phyloP scores from a whole-genome alignment of 345 rosid genomes.

The Lepidium didymum region DNA sequence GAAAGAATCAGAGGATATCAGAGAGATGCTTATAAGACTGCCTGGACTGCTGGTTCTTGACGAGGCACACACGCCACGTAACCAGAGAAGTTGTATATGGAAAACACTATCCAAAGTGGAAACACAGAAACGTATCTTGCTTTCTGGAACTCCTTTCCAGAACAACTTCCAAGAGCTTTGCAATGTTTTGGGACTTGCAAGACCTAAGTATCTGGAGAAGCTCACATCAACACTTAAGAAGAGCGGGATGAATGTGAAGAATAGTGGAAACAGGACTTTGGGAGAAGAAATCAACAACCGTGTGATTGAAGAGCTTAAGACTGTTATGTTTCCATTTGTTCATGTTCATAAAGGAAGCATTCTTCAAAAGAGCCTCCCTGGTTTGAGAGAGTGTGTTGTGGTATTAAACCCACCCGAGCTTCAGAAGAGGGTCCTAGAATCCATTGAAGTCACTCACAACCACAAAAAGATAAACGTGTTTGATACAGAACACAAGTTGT shows the following conservation, averaged over 20 bases:
- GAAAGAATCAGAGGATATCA: slow-evolving; percentile 21
- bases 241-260: slow-evolving; percentile 22
- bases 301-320: slow-evolving; percentile 28
- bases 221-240: background rate
- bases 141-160: slow-evolving; percentile 89
- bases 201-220: slow-evolving; percentile 24
- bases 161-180: slow-evolving; percentile 67
- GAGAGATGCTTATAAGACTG: slow-evolving; percentile 33
- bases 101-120: slow-evolving; percentile 43
- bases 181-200: slow-evolving; percentile 30
- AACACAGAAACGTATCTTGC: slow-evolving; percentile 57
- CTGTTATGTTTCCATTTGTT: slow-evolving; percentile 47
- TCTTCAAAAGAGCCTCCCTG: slow-evolving; percentile 62
- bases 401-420: slow-evolving; percentile 29
- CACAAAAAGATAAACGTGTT: slow-evolving; percentile 10
- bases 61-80: slow-evolving; percentile 79
- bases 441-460: slow-evolving; percentile 24
- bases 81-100: slow-evolving; percentile 51
- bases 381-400: slow-evolving; percentile 38
- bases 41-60: slow-evolving; percentile 63
- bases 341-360: slow-evolving; percentile 73
- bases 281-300: slow-evolving; percentile 7
- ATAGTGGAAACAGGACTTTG: background rate
- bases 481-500: slow-evolving; percentile 29
- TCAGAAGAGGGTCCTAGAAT: slow-evolving; percentile 28